A percentile compares a stretch with the other conserved stretches of the same genome.
These are phyloP conservation scores for Pichia norvegensis DNA, from an alignment of 1,139 yeast species.

Conservation along the genomic window DNA sequence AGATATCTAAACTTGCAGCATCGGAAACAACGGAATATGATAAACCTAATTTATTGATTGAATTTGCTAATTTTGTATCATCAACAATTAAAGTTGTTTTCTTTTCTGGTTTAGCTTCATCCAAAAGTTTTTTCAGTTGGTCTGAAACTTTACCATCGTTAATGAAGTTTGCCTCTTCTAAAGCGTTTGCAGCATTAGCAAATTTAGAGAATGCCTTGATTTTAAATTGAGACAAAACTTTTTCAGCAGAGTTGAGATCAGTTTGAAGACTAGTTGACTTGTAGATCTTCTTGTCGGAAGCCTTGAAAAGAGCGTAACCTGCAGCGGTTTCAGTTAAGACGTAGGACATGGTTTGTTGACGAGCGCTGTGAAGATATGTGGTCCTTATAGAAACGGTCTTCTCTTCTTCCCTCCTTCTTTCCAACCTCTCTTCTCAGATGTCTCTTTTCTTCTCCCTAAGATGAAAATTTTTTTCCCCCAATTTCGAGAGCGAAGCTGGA, in stretches of 20 bases:
- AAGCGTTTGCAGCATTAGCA: constrained; percentile 88
- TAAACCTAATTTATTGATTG: constrained; percentile 89
- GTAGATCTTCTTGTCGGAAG: constrained; percentile 94
- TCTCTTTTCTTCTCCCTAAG: background rate
- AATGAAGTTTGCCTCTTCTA: constrained; percentile 88
- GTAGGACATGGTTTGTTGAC: constrained; percentile 61
- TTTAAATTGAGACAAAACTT: constrained; percentile 74
- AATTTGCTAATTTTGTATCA: constrained; percentile 91
- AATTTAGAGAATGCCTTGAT: constrained; percentile 93
- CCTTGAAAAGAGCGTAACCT: constrained; percentile 94
- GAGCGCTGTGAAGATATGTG: background rate
- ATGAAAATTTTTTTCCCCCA: background rate
- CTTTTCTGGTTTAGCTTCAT: constrained; percentile 79
- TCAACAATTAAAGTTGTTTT: constrained; percentile 87
- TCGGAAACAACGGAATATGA: constrained; percentile 87
- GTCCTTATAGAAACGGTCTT: background rate
- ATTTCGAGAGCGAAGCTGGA: background rate
- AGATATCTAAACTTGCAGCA: constrained; percentile 88
- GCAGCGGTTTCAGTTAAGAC: constrained; percentile 97
- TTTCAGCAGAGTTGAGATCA: constrained; percentile 77
- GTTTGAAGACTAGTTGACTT: constrained; percentile 68
- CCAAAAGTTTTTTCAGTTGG: constrained; percentile 67
- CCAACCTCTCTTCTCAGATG: background rate
- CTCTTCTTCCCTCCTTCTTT: background rate
- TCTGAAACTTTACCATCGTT: constrained; percentile 91